Conservation (phyloP, 2,329 filamentous ascomycete genomes). For the Chaetomium sp. region DNA sequence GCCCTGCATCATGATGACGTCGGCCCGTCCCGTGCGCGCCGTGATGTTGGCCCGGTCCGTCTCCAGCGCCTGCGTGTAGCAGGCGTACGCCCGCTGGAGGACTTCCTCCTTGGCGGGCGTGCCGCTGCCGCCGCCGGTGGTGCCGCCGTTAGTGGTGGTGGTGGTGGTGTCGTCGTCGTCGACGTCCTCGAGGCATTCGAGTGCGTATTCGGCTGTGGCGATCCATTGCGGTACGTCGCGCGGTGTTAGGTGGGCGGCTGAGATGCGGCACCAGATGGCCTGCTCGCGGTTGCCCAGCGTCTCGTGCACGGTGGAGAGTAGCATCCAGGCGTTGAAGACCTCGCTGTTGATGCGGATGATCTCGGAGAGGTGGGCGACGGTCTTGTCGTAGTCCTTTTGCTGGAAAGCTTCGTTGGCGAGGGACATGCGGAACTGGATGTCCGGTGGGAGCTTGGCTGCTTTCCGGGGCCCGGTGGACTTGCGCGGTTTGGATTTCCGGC, state of each 20-base stretch:
- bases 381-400: constrained; percentile 60
- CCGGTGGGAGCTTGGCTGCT: constrained; percentile 67
- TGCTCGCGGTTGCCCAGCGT: constrained; percentile 61
- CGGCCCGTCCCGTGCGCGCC: constrained; percentile 61
- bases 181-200: constrained; percentile 51
- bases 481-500: constrained; percentile 19
- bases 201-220: constrained; percentile 58
- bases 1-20: constrained; percentile 59
- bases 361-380: constrained; percentile 61
- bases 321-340: constrained; percentile 65
- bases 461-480: constrained; percentile 52
- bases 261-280: constrained; percentile 61
- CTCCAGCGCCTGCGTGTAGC: constrained; percentile 61
- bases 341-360: constrained; percentile 70
- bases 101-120: constrained; percentile 34
- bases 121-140: constrained; percentile 27
- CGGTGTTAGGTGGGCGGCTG: constrained; percentile 63
- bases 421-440: constrained; percentile 69
- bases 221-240: constrained; percentile 64
- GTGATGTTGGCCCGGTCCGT: constrained; percentile 60
- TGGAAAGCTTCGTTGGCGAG: constrained; percentile 70
- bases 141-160: no score
- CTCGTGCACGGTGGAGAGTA: constrained; percentile 62
- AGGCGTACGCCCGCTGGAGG: constrained; percentile 55
- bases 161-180: constrained; percentile 42